Evolutionary conservation across 2,329 filamentous ascomycete genomes (phyloP).

Genomic region (Pseudogymnoascus verrucosus): DNA sequence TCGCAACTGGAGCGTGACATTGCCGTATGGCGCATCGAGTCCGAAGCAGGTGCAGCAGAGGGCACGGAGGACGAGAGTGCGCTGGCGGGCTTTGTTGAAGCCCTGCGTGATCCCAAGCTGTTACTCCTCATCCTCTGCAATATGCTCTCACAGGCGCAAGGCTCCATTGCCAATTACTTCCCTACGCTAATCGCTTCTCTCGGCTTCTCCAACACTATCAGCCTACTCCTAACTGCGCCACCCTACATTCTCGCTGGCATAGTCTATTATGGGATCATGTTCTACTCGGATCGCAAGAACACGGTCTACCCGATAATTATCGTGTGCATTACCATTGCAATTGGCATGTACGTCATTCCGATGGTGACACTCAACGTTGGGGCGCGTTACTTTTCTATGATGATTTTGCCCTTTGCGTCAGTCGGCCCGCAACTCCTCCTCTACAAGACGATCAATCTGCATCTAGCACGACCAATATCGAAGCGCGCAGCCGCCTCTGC

Average conservation of each 20-base stretch:
- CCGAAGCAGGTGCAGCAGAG: conserved; percentile 33
- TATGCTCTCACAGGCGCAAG: conserved; percentile 33
- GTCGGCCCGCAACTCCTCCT: conserved; percentile 34
- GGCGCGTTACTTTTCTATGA: conserved; percentile 36
- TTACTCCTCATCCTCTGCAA: conserved; percentile 33
- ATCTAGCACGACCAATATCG: conserved; percentile 33
- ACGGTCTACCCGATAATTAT: conserved; percentile 31
- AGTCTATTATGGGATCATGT: conserved; percentile 30
- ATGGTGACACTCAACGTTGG: conserved; percentile 31
- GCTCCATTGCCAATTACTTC: conserved; percentile 31
- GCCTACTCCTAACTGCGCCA: conserved; percentile 38
- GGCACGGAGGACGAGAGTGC: conserved; percentile 28
- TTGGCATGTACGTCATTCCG: conserved; percentile 32
- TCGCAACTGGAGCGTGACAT: conserved; percentile 24
- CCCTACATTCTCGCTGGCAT: conserved; percentile 36
- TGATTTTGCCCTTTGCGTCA: conserved; percentile 33
- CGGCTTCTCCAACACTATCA: conserved; percentile 31
- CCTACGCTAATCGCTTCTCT: conserved; percentile 30
- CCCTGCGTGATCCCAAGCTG: conserved; percentile 31
- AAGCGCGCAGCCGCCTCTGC: conserved; percentile 36
- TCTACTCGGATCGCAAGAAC: conserved; percentile 33
- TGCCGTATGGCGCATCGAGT: conserved; percentile 29
- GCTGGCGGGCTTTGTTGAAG: conserved; percentile 23
- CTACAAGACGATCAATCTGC: conserved; percentile 35
- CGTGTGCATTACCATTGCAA: conserved; percentile 27